A percentile compares a stretch with the other conserved stretches of the same genome.
Evolutionary conservation across 345 rosid species (phyloP).

Genomic region (Eucalyptus pumila): DNA sequence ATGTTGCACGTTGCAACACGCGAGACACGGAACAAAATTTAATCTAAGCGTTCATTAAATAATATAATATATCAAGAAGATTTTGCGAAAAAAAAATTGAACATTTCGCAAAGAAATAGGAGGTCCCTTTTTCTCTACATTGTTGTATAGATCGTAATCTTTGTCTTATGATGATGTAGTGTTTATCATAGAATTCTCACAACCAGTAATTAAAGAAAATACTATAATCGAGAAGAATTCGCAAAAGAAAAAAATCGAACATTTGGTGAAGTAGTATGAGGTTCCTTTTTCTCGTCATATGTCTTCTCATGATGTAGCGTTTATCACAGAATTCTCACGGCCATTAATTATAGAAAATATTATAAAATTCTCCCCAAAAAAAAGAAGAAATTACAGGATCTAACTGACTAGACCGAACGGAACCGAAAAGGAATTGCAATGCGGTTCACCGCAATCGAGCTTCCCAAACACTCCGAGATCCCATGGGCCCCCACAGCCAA

Average conservation of each 20-base stretch:
- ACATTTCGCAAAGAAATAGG: accelerated
- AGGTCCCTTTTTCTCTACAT: background rate
- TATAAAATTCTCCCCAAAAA: background rate
- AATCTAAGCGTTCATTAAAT: background rate
- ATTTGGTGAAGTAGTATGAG: background rate
- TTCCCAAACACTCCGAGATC: background rate
- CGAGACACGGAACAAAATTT: background rate
- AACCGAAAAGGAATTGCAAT: background rate
- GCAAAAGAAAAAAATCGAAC: background rate
- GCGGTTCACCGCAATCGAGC: background rate
- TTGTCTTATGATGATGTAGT: accelerated
- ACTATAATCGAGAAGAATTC: background rate
- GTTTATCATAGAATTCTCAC: background rate
- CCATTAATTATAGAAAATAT: background rate
- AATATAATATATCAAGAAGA: background rate
- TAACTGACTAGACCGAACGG: background rate
- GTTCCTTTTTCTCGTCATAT: background rate
- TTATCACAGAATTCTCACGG: background rate
- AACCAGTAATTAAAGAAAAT: background rate
- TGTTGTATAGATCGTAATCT: accelerated
- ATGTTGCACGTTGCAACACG: background rate
- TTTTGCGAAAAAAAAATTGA: background rate
- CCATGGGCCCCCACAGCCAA: background rate
- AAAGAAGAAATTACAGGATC: background rate
- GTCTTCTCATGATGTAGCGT: background rate